Base-by-base conservation (phyloP, 1,284 basidiomycete genomes). In the Melampsora americana region DNA sequence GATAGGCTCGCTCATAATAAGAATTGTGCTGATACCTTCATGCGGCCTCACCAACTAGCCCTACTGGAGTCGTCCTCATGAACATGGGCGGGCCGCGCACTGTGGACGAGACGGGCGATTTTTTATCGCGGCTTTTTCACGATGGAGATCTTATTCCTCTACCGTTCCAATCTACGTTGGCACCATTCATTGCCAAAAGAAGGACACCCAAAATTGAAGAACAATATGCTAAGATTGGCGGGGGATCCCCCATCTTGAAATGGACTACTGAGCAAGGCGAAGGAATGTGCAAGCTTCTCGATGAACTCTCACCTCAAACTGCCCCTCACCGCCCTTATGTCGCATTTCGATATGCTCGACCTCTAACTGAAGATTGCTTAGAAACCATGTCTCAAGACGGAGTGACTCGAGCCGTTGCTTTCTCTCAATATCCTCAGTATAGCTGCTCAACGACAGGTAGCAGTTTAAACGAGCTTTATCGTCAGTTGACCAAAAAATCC, bases 381-480 rank as follows among this genome's bases (percentile, higher is more conserved):
- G 87, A 86, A 74, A 89, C 93, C 83, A 91, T 99, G 90, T 90
- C 89, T 83, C 87, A 85, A 69, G 96, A 99, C 82, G 93, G 95
- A 26, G 93, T 99, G 46, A 90, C 87, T 82, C 87, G 95, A 74
- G 96, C 95, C 0, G 87, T 99, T 30, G 96, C 95, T 26, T 99
- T 99, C 85, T 93, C 93, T 1, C 96, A 99, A 84, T 99, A 99
- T 83, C 96, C 96, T 0, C 96, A 99, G 84, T 99, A 99, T 85
- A 93, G 91, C 81, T 99, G 96, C 84, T 94, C 92, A 78, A 99
- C 96, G 5, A 99, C 96, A 0, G 96, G 96, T 53, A 95, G 93
- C 84, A 94, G 91, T 82, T 82, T 99, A 81, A 99, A 99, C 82
- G 95, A 99, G 84, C 85, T 99, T 56, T 96, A 89, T 82, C 81